A percentile compares a stretch with the other conserved stretches of the same genome.
Evolutionary conservation across 2,329 filamentous ascomycete species (phyloP).

Genomic region (Macrophomina phaseolina): DNA sequence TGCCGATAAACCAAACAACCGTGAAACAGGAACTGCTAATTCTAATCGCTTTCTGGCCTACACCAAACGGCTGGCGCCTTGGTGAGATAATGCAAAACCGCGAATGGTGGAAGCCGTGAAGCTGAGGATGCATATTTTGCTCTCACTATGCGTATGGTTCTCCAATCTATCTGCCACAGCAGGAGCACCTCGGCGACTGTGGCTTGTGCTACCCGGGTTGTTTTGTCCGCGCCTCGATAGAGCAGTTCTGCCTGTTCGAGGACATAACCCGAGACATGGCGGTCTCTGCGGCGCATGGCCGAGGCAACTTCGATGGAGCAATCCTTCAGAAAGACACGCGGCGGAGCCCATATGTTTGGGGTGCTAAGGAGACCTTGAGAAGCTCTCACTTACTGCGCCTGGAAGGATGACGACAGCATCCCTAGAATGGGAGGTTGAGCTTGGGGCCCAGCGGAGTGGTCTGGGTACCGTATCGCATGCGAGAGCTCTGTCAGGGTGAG

Average conservation of each 20-base stretch:
- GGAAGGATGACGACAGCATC: slow-evolving; percentile 4
- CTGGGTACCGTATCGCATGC: slow-evolving; percentile 13
- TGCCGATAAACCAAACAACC: neutral
- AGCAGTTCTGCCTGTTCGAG: neutral
- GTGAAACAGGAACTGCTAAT: neutral
- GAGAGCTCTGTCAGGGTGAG: slow-evolving; percentile 6
- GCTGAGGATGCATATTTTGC: neutral
- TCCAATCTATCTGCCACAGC: slow-evolving; percentile 16
- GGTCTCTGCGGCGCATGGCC: slow-evolving; percentile 6
- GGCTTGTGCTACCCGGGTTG: slow-evolving; percentile 1
- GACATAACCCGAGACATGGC: slow-evolving; percentile 10
- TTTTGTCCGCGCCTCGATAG: neutral
- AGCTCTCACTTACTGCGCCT: neutral
- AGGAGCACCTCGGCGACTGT: neutral
- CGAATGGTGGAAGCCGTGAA: neutral
- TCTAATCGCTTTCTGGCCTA: neutral
- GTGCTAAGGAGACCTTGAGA: neutral
- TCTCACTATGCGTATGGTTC: slow-evolving; percentile 1
- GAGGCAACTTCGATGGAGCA: neutral
- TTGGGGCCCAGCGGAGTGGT: neutral
- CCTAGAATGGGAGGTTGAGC: neutral
- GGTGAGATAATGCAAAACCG: neutral
- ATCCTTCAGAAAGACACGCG: slow-evolving; percentile 7
- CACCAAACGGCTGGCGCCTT: no score
- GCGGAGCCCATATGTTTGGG: neutral